Base-by-base conservation (phyloP, 2,329 filamentous ascomycete species). In the Davidsoniella australis region DNA sequence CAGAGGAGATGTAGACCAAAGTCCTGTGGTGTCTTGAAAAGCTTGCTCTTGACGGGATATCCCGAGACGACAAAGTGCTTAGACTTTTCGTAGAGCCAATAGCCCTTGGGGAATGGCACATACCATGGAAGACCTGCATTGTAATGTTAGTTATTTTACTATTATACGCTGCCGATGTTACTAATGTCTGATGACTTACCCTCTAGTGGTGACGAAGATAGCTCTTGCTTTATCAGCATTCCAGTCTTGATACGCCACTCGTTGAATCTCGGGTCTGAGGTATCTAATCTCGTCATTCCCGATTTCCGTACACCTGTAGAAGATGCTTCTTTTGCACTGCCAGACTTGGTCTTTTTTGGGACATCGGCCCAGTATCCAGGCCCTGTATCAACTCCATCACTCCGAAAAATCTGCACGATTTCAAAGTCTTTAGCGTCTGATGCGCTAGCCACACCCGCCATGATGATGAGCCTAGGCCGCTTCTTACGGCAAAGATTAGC, bases 21-120 rank as follows among this genome's bases (percentile, higher is more conserved):
- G 54, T 75, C 71, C 50, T 72, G 69, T 0, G 71, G 70, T 41
- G 67, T 70, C 57, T 69, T 71, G 57, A 68, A 74, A 4, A 70
- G 60, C 57, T 69, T 71, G 33, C 62, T 57, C 53, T 70, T 70
- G 53, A 66, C 60, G 4, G 69, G 69, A 51, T 71, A 70, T 7
- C 69, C 69, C 4, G 68, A 71, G 3, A 72, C 63, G 62, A 67
- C 69, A 17, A 70, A 66, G 51, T 71, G 67, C 51, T 69, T 69
- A 3, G 66, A 68, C 45, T 66, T 66, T 55, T 69, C 63, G 50
- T 69, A 69, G 2, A 69, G 58, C 67, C 66, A 69, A 56, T 69
- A 69, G 2, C 66, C 66, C 20, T 61, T 56, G 12, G 67, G 67
- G 20, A 69, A 68, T n/a, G 65, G 59, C 8, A 69, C 60, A 48